Conservation (phyloP, 2,329 filamentous ascomycete genomes). For the Ceratocystis alfenasii region DNA sequence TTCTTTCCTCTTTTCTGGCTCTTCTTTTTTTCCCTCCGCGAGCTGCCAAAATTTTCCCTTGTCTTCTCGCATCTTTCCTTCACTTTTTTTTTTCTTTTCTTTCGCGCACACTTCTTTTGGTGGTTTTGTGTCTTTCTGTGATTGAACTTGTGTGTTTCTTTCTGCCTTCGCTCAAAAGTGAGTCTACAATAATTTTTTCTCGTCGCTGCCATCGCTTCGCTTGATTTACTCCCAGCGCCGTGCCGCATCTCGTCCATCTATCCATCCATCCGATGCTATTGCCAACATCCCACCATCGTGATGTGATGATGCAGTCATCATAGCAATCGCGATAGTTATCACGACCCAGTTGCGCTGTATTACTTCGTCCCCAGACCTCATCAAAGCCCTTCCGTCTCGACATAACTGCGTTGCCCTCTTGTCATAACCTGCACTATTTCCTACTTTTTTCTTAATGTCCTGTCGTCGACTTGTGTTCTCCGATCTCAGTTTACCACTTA, state of each 20-base stretch:
- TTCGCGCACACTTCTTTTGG: constrained; percentile 29
- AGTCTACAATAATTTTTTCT: constrained; percentile 29
- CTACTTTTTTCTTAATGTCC: background rate
- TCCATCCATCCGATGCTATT: background rate
- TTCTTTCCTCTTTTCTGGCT: constrained; percentile 19
- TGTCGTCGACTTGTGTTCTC: background rate
- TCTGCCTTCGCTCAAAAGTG: constrained; percentile 38
- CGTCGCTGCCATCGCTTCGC: constrained; percentile 12
- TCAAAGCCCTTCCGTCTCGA: constrained; percentile 4
- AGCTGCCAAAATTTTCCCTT: constrained; percentile 25
- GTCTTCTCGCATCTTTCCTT: constrained; percentile 28
- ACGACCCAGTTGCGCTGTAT: background rate
- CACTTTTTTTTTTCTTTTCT: constrained; percentile 33
- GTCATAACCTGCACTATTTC: background rate
- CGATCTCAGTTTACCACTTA: background rate
- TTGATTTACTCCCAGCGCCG: background rate
- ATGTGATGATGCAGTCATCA: constrained; percentile 17
- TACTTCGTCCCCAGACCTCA: background rate
- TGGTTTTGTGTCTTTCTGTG: constrained; percentile 27
- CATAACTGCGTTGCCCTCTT: background rate
- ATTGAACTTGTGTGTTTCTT: constrained; percentile 24
- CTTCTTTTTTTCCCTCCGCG: constrained; percentile 24
- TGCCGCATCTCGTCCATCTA: constrained; percentile 13
- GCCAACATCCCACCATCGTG: constrained; percentile 14
- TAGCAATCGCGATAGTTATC: background rate